Evolutionary conservation across 2,329 filamentous ascomycete genomes (phyloP).

Genomic region (Claviceps monticola): DNA sequence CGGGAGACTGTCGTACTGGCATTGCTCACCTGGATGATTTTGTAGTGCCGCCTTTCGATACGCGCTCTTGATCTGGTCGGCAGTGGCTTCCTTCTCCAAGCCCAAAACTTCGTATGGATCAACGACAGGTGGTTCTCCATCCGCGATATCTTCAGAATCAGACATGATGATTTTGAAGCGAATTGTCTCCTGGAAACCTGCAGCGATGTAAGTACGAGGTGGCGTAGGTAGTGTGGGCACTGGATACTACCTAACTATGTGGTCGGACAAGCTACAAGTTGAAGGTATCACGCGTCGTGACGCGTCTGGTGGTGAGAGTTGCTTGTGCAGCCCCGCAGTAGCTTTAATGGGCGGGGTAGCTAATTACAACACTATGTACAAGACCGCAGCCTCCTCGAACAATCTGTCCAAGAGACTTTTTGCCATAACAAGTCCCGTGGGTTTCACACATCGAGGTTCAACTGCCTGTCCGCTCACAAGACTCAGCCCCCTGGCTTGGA

Average conservation of each 20-base stretch:
- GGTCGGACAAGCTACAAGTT: conserved; percentile 1
- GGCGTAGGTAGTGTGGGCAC: not conserved
- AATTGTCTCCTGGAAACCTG: not conserved
- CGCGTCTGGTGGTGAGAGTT: conserved; percentile 5
- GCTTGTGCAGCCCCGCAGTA: not conserved
- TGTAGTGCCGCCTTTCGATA: conserved; percentile 85
- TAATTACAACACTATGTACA: no score
- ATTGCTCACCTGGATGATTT: conserved; percentile 60
- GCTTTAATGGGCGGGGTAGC: conserved; percentile 3
- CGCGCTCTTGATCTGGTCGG: conserved; percentile 72
- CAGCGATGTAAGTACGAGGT: not conserved
- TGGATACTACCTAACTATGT: not conserved
- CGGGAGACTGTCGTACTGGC: not conserved
- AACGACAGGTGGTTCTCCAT: conserved; percentile 47
- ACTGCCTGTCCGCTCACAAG: not conserved
- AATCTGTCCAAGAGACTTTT: not conserved
- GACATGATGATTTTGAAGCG: conserved; percentile 23
- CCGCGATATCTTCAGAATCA: conserved; percentile 35
- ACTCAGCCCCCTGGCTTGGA: not conserved
- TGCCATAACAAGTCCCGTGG: not conserved
- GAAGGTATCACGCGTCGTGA: conserved; percentile 8
- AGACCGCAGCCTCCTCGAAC: not conserved
- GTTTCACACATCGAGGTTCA: not conserved
- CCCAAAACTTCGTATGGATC: conserved; percentile 71
- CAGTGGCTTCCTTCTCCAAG: conserved; percentile 55